Percentiles rank a stretch among this genome's conserved stretches.
Conservation (phyloP, 306 rosid genomes). For the Vigna nakashimae region DNA sequence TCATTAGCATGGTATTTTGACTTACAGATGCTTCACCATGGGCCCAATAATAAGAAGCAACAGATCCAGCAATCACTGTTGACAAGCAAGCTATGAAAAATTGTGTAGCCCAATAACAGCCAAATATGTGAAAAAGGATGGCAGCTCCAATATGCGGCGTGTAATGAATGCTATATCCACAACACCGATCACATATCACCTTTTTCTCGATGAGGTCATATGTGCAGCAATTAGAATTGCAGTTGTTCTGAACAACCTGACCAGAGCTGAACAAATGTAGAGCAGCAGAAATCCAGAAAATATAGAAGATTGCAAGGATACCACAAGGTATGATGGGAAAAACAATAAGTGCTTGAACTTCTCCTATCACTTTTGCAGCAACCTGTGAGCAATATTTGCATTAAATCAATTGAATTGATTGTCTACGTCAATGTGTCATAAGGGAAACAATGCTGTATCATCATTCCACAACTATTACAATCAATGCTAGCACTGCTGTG, state of each 20-base stretch:
- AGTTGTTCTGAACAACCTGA: conserved; percentile 76
- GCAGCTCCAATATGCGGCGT: conserved; percentile 84
- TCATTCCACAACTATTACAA: background rate
- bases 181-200: conserved; percentile 79
- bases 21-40: conserved; percentile 88
- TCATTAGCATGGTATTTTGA: conserved; percentile 33
- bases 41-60: conserved; percentile 96
- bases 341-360: conserved; percentile 84
- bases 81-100: conserved; percentile 87
- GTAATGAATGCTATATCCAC: conserved; percentile 83
- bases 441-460: conserved; percentile 21
- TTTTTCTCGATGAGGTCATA: conserved; percentile 72
- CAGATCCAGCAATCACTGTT: conserved; percentile 96
- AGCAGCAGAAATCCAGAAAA: conserved; percentile 90
- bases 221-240: conserved; percentile 82
- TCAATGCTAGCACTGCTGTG: conserved; percentile 2
- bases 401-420: conserved; percentile 25
- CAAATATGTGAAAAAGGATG: conserved; percentile 90
- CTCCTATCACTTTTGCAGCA: conserved; percentile 95
- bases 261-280: conserved; percentile 93
- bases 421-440: background rate
- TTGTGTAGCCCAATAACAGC: conserved; percentile 94
- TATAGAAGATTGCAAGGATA: conserved; percentile 89
- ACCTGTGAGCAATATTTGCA: conserved; percentile 62
- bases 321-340: conserved; percentile 83